Evolutionary conservation across 495 filamentous ascomycete genomes (phyloP), one percentile per base, ranked within the genome.

Genomic region (Xylaria castorea): DNA sequence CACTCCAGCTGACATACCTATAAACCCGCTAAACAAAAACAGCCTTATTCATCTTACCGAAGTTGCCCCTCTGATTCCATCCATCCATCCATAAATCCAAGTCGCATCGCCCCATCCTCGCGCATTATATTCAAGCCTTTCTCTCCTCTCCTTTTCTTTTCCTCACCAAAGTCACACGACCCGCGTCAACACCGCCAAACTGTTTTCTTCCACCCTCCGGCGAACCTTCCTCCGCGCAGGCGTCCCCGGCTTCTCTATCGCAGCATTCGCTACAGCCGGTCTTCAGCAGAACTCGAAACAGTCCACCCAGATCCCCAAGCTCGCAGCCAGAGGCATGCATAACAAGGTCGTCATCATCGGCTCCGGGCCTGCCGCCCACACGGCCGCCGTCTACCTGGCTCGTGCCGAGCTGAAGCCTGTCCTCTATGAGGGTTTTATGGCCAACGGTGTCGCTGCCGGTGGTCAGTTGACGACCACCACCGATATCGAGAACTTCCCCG

Each of bases 391-490:
- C 80, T 99, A 99, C 82, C 91, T 97, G 72, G 92, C 94, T 36
- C 92, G 96, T 79, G 96, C 96, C 74, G 94, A 99, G 81, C 85
- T 99, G 74, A 91, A 92, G 80, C 92, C 96, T 48, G 92, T 97
- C 71, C 85, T 99, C 69, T 99, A 98, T 79, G 96, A 99, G 85
- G 96, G 96, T 72, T 97, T 98, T 87, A 91, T 99, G 72, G 96
- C 96, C 74, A 97, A 97, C 77, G 96, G 96, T 76, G 96, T 97
- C 80, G 96, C 96, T 7, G 92, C 96, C 62, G 96, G 96, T 77
- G 96, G 96, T 42, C 96, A 99, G 86, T 85, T 99, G 69, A 99
- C 96, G 32, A 99, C 96, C 48, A 99, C 96, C 70, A 98, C 97
- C 77, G 96, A 99, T 72, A 90, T 99, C 68, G 96, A 99, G 87